Conservation (phyloP, 2,329 filamentous ascomycete genomes). For the Domatiomyces globalis region DNA sequence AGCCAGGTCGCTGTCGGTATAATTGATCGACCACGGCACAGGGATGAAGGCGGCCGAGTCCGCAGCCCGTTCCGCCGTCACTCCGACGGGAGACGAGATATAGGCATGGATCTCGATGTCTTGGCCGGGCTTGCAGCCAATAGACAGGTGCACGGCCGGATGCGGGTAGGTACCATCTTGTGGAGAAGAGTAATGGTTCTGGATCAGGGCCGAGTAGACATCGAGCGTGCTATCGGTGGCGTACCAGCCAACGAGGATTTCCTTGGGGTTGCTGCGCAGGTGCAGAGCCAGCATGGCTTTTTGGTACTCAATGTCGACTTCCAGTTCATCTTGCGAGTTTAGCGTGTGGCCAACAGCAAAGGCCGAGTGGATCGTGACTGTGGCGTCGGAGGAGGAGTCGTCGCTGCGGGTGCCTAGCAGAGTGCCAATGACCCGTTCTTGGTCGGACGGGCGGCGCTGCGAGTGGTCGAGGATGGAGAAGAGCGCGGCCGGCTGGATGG, state of each 20-base stretch:
- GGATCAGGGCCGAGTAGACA: constrained; percentile 94
- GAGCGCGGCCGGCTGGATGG: constrained; percentile 68
- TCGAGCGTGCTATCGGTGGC: constrained; percentile 93
- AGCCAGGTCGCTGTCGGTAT: constrained; percentile 63
- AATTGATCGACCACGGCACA: constrained; percentile 86
- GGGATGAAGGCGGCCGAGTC: constrained; percentile 97
- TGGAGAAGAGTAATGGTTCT: constrained; percentile 97
- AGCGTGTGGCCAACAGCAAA: constrained; percentile 91
- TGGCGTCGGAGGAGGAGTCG: constrained; percentile 50
- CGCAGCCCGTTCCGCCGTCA: constrained; percentile 84
- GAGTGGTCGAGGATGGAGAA: constrained; percentile 74
- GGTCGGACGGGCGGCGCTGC: constrained; percentile 76
- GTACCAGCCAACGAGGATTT: constrained; percentile 95
- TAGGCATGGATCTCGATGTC: constrained; percentile 86
- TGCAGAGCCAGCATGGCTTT: constrained; percentile 97
- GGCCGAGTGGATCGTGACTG: constrained; percentile 85
- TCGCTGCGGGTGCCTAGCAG: constrained; percentile 85
- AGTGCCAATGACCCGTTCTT: constrained; percentile 91
- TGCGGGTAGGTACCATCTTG: constrained; percentile 95
- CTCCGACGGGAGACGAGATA: constrained; percentile 87
- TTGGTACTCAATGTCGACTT: constrained; percentile 99
- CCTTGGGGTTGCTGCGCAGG: constrained; percentile 83
- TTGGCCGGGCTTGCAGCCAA: constrained; percentile 75
- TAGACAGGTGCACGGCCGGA: constrained; percentile 93
- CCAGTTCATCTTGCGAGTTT: constrained; percentile 95